Evolutionary conservation across 1,284 basidiomycete species (phyloP), one percentile per base, ranked within the genome.

Genomic region (Inonotus obliquus): DNA sequence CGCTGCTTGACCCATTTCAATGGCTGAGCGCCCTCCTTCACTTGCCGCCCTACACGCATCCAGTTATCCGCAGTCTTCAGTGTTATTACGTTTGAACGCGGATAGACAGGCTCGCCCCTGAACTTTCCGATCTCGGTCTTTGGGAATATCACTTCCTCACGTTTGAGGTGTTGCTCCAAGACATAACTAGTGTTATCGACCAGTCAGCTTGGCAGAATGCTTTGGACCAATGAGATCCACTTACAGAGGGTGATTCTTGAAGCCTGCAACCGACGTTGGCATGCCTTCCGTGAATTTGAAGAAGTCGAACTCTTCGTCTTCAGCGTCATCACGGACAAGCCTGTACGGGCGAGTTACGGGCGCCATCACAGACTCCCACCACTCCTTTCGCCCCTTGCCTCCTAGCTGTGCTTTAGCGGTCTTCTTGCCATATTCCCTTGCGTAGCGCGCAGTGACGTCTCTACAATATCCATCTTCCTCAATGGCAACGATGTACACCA

Each of bases 211-310:
- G 19, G 41, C 7, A 23, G 21, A 32, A 17, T 11, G 65, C 17
- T 53, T 32, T 14, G 47, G 66, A 29, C n/a, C 37, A 45, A 29
- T 21, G 60, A 61, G 25, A 37, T 13, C 9, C 57, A 71, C 87
- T 64, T 67, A 94, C 86, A 98, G 74, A 1, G 96, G 94, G 74
- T 99, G 96, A 69, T 95, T 91, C 73, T 99, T 98, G 83, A 98
- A 99, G 0, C 93, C 96, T 25, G 80, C 80, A 66, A 98, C 82
- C 32, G 92, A 91, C 11, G 87, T 89, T 0, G 96, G 96, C 93
- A 99, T 97, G n/a, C 90, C 92, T 74, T 98, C 96, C 29, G 83
- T 85, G 67, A 91, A 76, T 69, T 93, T 89, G 62, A 86, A 84
- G 1, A 79, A 81, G 65, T 91, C 83, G 32, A 99, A 76, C 73